These are phyloP conservation scores for Cicer arietinum DNA, from an alignment of 306 rosid genomes.

Conservation along the genomic window DNA sequence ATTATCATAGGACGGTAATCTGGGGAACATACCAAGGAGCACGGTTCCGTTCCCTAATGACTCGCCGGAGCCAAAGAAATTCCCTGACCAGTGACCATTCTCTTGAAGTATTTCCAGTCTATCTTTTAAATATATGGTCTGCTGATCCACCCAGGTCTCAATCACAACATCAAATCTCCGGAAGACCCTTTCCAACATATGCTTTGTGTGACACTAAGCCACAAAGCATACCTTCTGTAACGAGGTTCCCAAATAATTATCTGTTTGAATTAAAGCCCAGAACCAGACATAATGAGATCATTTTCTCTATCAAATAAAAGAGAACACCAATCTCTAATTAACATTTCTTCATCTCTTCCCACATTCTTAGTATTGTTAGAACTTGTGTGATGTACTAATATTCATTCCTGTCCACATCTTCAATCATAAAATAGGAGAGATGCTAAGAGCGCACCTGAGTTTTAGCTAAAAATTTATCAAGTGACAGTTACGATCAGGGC, in stretches of 20 bases:
- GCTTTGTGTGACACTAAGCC: not conserved
- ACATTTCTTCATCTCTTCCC: slow-evolving; percentile 12
- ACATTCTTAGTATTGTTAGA: slow-evolving; percentile 31
- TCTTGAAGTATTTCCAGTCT: slow-evolving; percentile 1
- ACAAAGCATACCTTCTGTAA: slow-evolving; percentile 3
- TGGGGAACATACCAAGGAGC: not conserved
- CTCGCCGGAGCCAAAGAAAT: not conserved
- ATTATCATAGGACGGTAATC: slow-evolving; percentile 4
- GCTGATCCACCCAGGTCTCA: slow-evolving; percentile 21
- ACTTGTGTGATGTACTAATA: slow-evolving; percentile 30
- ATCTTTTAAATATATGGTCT: not conserved
- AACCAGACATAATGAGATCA: slow-evolving; percentile 30
- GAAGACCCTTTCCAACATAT: slow-evolving; percentile 16
- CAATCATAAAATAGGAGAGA: slow-evolving; percentile 32
- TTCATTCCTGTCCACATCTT: slow-evolving; percentile 36
- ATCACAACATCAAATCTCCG: slow-evolving; percentile 21
- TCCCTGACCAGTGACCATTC: slow-evolving; percentile 19
- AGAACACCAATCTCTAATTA: slow-evolving; percentile 19
- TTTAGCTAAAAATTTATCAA: slow-evolving; percentile 38
- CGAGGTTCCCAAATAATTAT: not conserved
- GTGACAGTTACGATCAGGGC: slow-evolving; percentile 14
- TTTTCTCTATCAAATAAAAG: slow-evolving; percentile 11
- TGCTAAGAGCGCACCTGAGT: slow-evolving; percentile 36
- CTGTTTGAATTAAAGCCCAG: slow-evolving; percentile 27
- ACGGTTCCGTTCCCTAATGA: not conserved